A percentile compares a stretch with the other conserved stretches of the same genome.
phyloP scores from a whole-genome alignment of 306 rosid genomes.

The cucumber (Cucumis sativus) region Cucumber_9930_V3 NC_026660.2:25699501-25700000 shows the following conservation, averaged over 20 bases:
- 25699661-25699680: background rate
- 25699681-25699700: constrained; percentile 39
- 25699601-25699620: background rate
- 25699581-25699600: constrained; percentile 77
- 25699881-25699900: background rate
- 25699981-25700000: background rate
- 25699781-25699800: background rate
- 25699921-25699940: background rate
- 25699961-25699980: background rate
- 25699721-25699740: constrained; percentile 73
- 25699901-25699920: background rate
- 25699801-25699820: background rate
- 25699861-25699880: background rate
- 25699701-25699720: constrained; percentile 95
- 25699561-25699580: constrained; percentile 95
- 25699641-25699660: background rate
- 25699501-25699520: background rate
- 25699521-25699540: background rate
- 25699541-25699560: constrained; percentile 6
- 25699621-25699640: background rate
- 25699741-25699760: constrained; percentile 78
- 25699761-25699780: constrained; percentile 7
- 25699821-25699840: background rate
- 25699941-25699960: background rate
- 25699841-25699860: background rate